Evolutionary conservation across 306 rosid species (phyloP), one percentile per base, ranked within the genome.

Genomic region (Leucaena leucocephala): DNA sequence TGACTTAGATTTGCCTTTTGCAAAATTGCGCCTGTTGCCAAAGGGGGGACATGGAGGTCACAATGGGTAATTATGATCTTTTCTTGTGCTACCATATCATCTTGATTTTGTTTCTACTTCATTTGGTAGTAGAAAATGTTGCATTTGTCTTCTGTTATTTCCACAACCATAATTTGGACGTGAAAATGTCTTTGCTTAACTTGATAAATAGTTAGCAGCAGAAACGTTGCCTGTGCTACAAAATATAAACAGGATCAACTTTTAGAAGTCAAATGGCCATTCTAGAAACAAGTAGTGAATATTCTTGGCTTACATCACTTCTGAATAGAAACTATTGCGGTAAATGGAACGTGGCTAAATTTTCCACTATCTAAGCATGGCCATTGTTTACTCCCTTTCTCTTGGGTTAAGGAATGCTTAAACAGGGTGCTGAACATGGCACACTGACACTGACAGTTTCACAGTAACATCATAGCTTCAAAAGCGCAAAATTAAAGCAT

Each of bases 41-140:
- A 95, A 95, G 86, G 98, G 98, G 38, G 98, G 98, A 49, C 99
- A 93, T 69, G 98, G 99, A 88, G 99, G 99, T 70, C 99, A 93
- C 48, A 93, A 95, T 67, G 98, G 99, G 98, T 93, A 88, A 84
- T 52, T 80, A 61, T 9, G 63, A 42, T 78, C 75, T 80, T 27
- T 65, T 48, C 45, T 46, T 72, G 59, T 66, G 43, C 76, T 54
- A 68, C 39, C 55, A 21, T 55, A 46, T 63, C 22, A 40, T 48
- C 46, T 36, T 77, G 40, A 55, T 39, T 50, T 39, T 68, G 34
- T 58, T 74, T 74, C 70, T 49, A 50, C 59, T 34, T 39, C 17
- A 74, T 68, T 74, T 67, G 12, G 48, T 36, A 39, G 71, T 45
- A 12, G 64, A 66, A 38, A 17, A 64, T 57, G 40, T 14, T 44